Evolutionary conservation across 768 basidiomycete genomes (phyloP), one percentile per base, ranked within the genome.

Genomic region (Sistotremastrum niveocremeum): DNA sequence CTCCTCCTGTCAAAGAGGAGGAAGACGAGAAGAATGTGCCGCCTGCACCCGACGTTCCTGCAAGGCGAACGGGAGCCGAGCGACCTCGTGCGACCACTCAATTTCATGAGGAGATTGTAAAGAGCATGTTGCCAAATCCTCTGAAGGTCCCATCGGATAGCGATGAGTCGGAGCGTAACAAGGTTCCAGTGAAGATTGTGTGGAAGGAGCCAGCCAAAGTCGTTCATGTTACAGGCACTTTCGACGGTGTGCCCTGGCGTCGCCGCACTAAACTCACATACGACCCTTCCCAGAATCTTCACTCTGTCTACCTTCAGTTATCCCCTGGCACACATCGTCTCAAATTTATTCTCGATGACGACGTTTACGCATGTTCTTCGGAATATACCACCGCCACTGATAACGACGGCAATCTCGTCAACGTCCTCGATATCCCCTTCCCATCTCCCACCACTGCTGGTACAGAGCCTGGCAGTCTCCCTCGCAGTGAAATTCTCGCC

Each of bases 261-360:
- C 37, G 42, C 43, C 41, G 47, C 12, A 31, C 12, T 5, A n/a
- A 41, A 9, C 11, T 41, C 41, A 10, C 30, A 9, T 41, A 33
- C 6, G 9, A 20, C 34, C 11, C 42, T 7, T 6, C 39, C 12
- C n/a, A 32, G 36, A 55, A 57, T 49, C 59, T 60, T 4, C 71
- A 64, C 58, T 61, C 57, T 35, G 56, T 65, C 4, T 59, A 58
- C 54, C 64, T 80, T 30, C 56, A 68, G 4, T 74, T 98, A 1
- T 76, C 78, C 7, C 89, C 90, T 0, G 94, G 94, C 10, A 90
- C 90, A 0, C 90, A 97, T 58, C 86, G 91, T 52, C 73, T 97
- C 59, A 87, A 91, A 48, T 98, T 95, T 70, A 76, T 97, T 52
- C 86, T 98, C 49, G 94, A 98, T 60, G 86, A 84, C 41, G 20